Evolutionary conservation across 2,329 filamentous ascomycete species (phyloP), one percentile per base, ranked within the genome.

Genomic region (Fusarium verticillioides): DNA sequence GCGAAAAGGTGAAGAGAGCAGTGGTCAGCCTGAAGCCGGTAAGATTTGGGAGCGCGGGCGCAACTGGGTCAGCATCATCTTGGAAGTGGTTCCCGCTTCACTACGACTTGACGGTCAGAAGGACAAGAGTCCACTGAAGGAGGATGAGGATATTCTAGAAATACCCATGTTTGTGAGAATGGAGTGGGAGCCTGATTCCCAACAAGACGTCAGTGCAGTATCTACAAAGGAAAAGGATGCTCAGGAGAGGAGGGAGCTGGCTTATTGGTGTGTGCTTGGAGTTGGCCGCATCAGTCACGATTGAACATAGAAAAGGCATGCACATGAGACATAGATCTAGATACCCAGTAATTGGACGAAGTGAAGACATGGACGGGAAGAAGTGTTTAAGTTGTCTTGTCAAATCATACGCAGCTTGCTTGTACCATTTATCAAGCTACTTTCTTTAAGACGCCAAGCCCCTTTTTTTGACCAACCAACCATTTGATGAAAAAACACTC

Each of bases 41-140:
- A 98, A 98, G 83, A 91, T 98, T n/a, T 99, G 94, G 93, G 95
- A 98, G 72, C 90, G 92, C 60, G 96, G 95, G 0, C 88, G 95
- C 40, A 99, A 98, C 81, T 98, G 95, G 94, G 96, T 96, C 21
- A 96, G 92, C 74, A 94, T 99, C 16, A 93, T 98, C 26, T 87
- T 99, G 32, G 96, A 99, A 81, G 92, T 99, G 19, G 89, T 98
- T 1, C 89, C 95, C 4, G 85, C 90, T 1, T 87, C 86, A 49
- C 80, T 91, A 28, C 81, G 81, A 42, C 74, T 84, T 3, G 84
- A 85, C 37, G 39, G 76, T 66, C 46, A 61, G 36, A 79, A 83
- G 32, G 85, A 87, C 70, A 79, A 84, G 53, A 81, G 83, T n/a
- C 85, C 86, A 44, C 78, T 90, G 54, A 84, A 82, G 67, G 87